Percentiles rank a stretch among this genome's conserved stretches.
These are phyloP conservation scores for Myochromella boudieri DNA, from an alignment of 768 basidiomycete species.

Conservation along the genomic window DNA sequence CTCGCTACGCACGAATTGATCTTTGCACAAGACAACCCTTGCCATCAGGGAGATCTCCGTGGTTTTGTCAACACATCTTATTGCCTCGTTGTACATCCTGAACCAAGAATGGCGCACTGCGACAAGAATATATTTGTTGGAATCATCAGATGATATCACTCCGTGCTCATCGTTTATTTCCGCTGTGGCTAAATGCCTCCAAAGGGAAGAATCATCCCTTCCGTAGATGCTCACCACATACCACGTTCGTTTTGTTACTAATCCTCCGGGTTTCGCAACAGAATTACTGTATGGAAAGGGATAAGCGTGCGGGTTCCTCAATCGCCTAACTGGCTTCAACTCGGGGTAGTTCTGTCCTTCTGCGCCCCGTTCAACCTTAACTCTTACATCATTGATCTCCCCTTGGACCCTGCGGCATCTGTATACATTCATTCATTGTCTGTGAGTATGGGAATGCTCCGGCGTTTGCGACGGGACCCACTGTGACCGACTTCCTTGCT, in stretches of 20 bases:
- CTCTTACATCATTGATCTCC: neutral
- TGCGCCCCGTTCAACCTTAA: neutral
- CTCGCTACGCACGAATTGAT: neutral
- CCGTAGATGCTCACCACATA: too few species aligned
- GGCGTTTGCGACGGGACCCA: too few species aligned
- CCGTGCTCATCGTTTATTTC: slow-evolving; percentile 12
- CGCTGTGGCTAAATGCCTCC: too few species aligned
- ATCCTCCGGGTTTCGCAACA: neutral
- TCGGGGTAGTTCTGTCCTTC: slow-evolving; percentile 4
- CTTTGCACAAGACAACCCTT: slow-evolving; percentile 10
- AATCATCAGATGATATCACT: slow-evolving; percentile 2
- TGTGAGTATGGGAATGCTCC: too few species aligned
- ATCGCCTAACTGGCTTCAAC: slow-evolving; percentile 1
- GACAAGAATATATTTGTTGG: neutral
- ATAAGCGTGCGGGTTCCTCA: neutral
- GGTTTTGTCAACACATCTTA: neutral
- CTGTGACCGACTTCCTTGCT: too few species aligned
- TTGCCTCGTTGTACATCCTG: slow-evolving; percentile 1
- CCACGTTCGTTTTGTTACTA: too few species aligned
- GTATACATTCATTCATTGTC: neutral
- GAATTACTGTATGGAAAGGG: neutral
- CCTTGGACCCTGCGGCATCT: neutral
- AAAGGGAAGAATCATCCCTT: too few species aligned
- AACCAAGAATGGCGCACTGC: neutral
- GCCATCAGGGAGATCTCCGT: slow-evolving; percentile 13